Percentiles rank a stretch among this genome's conserved stretches.
These are phyloP conservation scores for Tolypocladium amazonense DNA, from an alignment of 2,329 filamentous ascomycete species.

Conservation along the genomic window DNA sequence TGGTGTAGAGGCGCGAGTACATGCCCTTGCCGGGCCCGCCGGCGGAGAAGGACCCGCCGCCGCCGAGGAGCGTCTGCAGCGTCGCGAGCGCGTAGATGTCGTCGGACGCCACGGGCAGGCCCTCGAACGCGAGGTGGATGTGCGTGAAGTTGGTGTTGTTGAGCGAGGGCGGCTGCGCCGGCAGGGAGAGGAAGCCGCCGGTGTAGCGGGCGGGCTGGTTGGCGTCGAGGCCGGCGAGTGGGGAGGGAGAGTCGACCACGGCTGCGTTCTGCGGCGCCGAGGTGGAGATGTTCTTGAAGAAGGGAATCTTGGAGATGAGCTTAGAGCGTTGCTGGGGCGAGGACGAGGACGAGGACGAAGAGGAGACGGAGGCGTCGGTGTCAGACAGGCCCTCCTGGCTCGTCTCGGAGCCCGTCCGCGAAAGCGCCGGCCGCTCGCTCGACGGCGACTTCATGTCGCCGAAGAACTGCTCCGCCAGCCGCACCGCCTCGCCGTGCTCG, in stretches of 20 bases:
- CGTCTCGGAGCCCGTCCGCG: constrained; percentile 48
- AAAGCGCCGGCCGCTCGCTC: constrained; percentile 31
- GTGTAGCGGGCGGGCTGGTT: constrained; percentile 70
- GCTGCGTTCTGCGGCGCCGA: constrained; percentile 55
- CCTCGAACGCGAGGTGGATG: constrained; percentile 93
- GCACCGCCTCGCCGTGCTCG: constrained; percentile 68
- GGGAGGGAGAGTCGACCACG: constrained; percentile 34
- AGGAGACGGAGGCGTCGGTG: constrained; percentile 18
- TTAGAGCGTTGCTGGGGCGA: constrained; percentile 41
- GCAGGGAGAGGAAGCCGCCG: constrained; percentile 82
- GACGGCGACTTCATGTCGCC: constrained; percentile 64
- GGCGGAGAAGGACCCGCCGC: constrained; percentile 91
- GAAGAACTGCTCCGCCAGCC: constrained; percentile 74
- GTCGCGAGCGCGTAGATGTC: constrained; percentile 97
- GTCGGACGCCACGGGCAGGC: constrained; percentile 75
- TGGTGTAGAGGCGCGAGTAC: constrained; percentile 96
- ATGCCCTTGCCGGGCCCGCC: constrained; percentile 97
- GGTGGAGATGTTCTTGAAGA: constrained; percentile 80
- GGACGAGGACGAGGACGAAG: constrained; percentile 17
- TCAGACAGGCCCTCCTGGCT: constrained; percentile 30
- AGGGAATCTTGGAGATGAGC: constrained; percentile 74
- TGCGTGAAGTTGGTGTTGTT: constrained; percentile 75
- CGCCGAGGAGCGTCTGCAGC: constrained; percentile 88
- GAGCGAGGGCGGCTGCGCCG: constrained; percentile 68
- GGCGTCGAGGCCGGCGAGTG: constrained; percentile 42